Percentiles rank a stretch among this genome's conserved stretches.
phyloP scores from a whole-genome alignment of 2,329 filamentous ascomycete genomes.

The Sporothrix mexicana region DNA sequence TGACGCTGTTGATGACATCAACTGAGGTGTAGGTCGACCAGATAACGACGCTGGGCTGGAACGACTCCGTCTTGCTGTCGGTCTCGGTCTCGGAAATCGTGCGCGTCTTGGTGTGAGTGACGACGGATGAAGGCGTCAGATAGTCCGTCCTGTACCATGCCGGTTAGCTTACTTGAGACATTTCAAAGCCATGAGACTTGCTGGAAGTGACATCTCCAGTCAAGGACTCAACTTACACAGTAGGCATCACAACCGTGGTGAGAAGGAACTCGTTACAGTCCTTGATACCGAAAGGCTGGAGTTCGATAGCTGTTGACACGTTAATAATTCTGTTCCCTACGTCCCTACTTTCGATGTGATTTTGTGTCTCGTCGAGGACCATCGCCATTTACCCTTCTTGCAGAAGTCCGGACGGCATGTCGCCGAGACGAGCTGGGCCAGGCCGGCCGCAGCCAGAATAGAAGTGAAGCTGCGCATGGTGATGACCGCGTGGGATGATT shows the following conservation, averaged over 20 bases:
- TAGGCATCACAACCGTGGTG: constrained; percentile 24
- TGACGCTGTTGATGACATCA: constrained; percentile 26
- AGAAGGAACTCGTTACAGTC: constrained; percentile 28
- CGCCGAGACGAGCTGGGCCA: constrained; percentile 19
- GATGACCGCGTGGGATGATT: neutral
- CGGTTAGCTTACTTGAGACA: neutral
- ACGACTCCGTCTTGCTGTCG: neutral
- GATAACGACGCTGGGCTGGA: constrained; percentile 29
- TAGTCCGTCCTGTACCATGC: neutral
- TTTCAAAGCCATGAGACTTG: neutral
- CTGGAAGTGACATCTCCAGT: neutral
- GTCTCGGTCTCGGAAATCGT: constrained; percentile 28
- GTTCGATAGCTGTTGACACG: neutral
- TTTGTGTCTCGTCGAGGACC: no score
- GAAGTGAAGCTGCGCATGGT: constrained; percentile 26
- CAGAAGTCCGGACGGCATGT: constrained; percentile 18
- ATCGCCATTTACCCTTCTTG: neutral
- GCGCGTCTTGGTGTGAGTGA: constrained; percentile 10
- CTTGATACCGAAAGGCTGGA: neutral
- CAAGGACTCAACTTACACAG: neutral
- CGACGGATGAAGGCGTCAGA: neutral
- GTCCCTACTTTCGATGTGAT: no score
- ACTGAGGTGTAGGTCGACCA: constrained; percentile 29
- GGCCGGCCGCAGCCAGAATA: constrained; percentile 16
- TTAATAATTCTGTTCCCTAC: neutral